Evolutionary conservation across 306 rosid species (phyloP), one percentile per base, ranked within the genome.

Genomic region (Ormosia semicastrata): DNA sequence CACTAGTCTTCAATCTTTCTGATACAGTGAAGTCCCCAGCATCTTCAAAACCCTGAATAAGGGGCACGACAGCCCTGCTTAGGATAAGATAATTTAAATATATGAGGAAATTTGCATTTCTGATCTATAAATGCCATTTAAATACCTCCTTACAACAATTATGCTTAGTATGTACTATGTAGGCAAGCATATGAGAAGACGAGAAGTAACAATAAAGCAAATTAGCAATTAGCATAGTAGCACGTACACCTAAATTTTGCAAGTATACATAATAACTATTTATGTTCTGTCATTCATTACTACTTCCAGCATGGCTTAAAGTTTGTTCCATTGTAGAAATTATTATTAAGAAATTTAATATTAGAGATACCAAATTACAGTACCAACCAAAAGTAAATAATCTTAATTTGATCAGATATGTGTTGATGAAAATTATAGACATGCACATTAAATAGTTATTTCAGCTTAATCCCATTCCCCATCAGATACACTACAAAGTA

Each of bases 11-110:
- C 92, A 95, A 87, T 89, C 97, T 93, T 86, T 91, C 96, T 43
- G 88, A 75, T 33, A 91, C 81, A 9, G 98, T 93, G 83, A 95
- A 95, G 87, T 95, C 99, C 59, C 99, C 98, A 71, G 98, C 97
- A 75, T 95, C 99, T 93, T 95, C 99, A 89, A 90, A 95, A 86
- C 99, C 99, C 94, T 95, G 98, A 90, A 95, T 93, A 90, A 95
- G 99, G 84, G 99, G 99, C 87, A 92, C 98, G 89, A 92, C 93
- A 83, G 93, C 93, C 99, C 99, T 95, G 96, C 82, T 90, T 84
- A 90, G 86, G 85, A 88, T 78, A 82, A 82, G 66, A 78, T 80
- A 83, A 82, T 77, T 74, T 70, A 57, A 81, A 59, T 56, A 66
- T 62, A 85, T 88, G 81, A 91, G 95, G 83, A 90, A 59, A 85